Percentiles rank a stretch among this genome's conserved stretches.
phyloP scores from a whole-genome alignment of 1,284 basidiomycete genomes.

The Lignosus rhinocerotis region DNA sequence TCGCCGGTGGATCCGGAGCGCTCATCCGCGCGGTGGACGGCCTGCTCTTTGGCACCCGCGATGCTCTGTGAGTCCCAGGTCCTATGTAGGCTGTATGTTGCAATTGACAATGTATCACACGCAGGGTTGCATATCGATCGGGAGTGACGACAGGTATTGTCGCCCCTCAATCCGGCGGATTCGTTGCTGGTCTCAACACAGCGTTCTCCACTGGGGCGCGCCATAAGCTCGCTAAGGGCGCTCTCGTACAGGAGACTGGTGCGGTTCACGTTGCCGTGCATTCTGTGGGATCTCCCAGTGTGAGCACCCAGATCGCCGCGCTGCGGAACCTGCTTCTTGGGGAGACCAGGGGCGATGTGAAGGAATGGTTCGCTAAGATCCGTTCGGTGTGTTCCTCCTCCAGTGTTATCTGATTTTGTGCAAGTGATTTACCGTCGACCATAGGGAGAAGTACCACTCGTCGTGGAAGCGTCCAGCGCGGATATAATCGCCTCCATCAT shows the following conservation, averaged over 20 bases:
- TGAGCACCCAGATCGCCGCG: conserved; percentile 71
- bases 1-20: conserved; percentile 35
- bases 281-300: conserved; percentile 46
- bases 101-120: no score
- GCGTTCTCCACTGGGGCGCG: conserved; percentile 65
- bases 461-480: conserved; percentile 70
- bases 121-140: conserved; percentile 58
- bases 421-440: no score
- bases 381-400: conserved; percentile 44
- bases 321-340: conserved; percentile 56
- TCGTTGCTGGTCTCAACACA: conserved; percentile 70
- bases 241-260: conserved; percentile 64
- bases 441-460: conserved; percentile 53
- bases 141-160: conserved; percentile 63
- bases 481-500: conserved; percentile 76
- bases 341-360: conserved; percentile 45
- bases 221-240: conserved; percentile 63
- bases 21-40: conserved; percentile 53
- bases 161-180: conserved; percentile 54
- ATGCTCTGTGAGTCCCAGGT: conserved; percentile 42
- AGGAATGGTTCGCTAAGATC: conserved; percentile 54
- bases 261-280: conserved; percentile 71
- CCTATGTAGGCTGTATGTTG: no score
- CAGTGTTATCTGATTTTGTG: not conserved
- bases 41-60: conserved; percentile 49